phyloP scores from a whole-genome alignment of 2,329 filamentous ascomycete species.

The Aspergillaceae sp. region DNA sequence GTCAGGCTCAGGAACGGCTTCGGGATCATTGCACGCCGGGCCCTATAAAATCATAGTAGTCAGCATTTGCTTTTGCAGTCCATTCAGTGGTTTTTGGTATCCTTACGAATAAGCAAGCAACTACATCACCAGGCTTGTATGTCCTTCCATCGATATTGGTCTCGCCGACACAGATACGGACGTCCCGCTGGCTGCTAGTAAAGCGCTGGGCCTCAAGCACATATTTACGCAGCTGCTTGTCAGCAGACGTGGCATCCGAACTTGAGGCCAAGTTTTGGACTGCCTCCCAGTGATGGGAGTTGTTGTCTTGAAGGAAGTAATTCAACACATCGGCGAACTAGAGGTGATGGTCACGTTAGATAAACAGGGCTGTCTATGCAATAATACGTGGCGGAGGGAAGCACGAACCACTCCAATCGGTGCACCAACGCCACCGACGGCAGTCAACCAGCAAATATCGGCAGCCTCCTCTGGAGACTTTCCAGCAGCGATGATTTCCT shows the following conservation, averaged over 20 bases:
- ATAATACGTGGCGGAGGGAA: not conserved
- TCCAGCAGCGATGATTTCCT: constrained; percentile 25
- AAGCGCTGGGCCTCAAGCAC: constrained; percentile 19
- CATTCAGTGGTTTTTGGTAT: not conserved
- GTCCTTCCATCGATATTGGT: constrained; percentile 32
- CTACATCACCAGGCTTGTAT: constrained; percentile 33
- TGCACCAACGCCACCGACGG: constrained; percentile 36
- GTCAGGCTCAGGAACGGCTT: constrained; percentile 29
- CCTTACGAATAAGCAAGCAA: constrained; percentile 23
- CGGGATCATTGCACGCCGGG: constrained; percentile 29
- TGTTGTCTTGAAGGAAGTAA: constrained; percentile 37
- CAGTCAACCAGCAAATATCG: constrained; percentile 13
- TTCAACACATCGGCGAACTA: constrained; percentile 40
- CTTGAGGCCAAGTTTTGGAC: constrained; percentile 31
- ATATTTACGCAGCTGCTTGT: constrained; percentile 14
- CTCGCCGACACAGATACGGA: constrained; percentile 28
- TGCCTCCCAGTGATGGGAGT: constrained; percentile 36
- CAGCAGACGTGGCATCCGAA: constrained; percentile 25
- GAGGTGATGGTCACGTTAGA: no score
- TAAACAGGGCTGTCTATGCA: no score
- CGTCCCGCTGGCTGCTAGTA: constrained; percentile 26
- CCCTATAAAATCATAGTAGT: constrained; percentile 2
- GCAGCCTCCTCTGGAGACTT: constrained; percentile 9
- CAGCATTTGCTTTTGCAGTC: no score
- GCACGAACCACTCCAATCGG: constrained; percentile 27